These are phyloP conservation scores for Bryoerythrophyllum caledonicum DNA, from an alignment of 225 moss, liverwort and hornwort species.

Conservation along the genomic window DNA sequence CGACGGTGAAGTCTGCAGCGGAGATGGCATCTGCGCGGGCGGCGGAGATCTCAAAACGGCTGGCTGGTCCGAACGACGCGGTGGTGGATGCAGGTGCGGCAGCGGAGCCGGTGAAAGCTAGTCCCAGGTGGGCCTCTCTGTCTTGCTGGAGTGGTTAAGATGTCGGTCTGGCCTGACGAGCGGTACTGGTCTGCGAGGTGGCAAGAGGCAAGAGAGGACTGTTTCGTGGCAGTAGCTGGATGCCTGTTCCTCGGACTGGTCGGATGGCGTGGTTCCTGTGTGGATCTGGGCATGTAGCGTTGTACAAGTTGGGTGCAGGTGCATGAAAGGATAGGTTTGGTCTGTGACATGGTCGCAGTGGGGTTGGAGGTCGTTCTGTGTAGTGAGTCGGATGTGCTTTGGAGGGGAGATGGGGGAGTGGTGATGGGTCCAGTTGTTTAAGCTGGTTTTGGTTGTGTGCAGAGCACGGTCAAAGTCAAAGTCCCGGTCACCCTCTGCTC, in stretches of 20 bases:
- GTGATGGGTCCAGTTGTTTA: background rate
- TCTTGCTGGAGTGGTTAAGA: background rate
- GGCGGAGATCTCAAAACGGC: constrained; percentile 89
- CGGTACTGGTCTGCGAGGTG: background rate
- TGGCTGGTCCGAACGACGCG: constrained; percentile 64
- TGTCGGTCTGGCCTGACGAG: background rate
- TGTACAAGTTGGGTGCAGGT: background rate
- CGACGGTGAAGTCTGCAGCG: constrained; percentile 95
- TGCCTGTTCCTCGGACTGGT: background rate
- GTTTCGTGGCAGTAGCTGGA: background rate
- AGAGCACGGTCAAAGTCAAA: constrained; percentile 76
- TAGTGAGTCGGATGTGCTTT: background rate
- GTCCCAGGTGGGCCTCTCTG: constrained; percentile 37
- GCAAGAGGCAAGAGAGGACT: background rate
- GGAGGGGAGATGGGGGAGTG: background rate
- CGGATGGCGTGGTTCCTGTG: too few relatives aligned
- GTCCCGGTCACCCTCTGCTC: constrained; percentile 65
- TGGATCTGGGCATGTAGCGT: too few relatives aligned
- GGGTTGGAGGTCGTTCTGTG: background rate
- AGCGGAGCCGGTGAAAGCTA: constrained; percentile 32
- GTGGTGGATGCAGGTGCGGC: constrained; percentile 40
- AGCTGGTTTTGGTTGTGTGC: constrained; percentile 7
- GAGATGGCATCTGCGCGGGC: constrained; percentile 98
- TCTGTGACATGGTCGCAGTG: background rate
- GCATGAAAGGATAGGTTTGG: background rate